A percentile compares a stretch with the other conserved stretches of the same genome.
phyloP scores from a whole-genome alignment of 768 basidiomycete genomes.

The Phallus indusiatus region DNA sequence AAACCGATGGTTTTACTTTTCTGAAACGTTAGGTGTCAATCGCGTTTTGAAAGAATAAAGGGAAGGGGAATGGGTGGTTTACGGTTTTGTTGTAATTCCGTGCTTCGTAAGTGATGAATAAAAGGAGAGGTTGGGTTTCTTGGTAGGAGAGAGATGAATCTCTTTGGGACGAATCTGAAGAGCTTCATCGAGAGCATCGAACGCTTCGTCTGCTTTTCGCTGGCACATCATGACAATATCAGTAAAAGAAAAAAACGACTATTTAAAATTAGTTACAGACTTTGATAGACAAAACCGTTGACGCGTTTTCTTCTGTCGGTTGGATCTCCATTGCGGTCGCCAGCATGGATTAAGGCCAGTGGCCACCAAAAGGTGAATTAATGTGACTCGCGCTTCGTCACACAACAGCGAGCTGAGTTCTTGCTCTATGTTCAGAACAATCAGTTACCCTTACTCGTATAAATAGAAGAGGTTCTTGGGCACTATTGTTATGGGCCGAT shows the following conservation, averaged over 20 bases:
- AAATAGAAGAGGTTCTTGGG: too few relatives aligned
- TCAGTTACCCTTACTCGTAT: too few relatives aligned
- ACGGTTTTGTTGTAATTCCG: slow-evolving; percentile 47
- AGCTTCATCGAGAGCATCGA: slow-evolving; percentile 60
- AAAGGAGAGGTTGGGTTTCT: slow-evolving; percentile 55
- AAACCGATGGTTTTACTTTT: slow-evolving; percentile 14
- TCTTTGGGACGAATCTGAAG: slow-evolving; percentile 31
- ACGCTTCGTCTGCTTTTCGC: slow-evolving; percentile 79
- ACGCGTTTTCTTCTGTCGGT: not conserved
- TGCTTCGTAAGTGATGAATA: slow-evolving; percentile 78
- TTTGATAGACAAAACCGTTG: not conserved
- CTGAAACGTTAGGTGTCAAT: not conserved
- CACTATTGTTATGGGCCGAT: too few relatives aligned
- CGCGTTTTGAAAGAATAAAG: slow-evolving; percentile 3
- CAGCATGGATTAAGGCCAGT: too few relatives aligned
- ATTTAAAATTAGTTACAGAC: not conserved
- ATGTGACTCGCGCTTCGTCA: not conserved
- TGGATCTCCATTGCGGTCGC: not conserved
- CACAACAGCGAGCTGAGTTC: too few relatives aligned
- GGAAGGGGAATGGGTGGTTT: slow-evolving; percentile 13
- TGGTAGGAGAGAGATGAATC: slow-evolving; percentile 26
- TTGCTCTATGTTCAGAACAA: too few relatives aligned
- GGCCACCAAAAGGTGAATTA: not conserved
- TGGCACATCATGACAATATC: slow-evolving; percentile 17
- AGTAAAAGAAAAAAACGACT: not conserved